Evolutionary conservation across 495 filamentous ascomycete species (phyloP), one percentile per base, ranked within the genome.

Genomic region (Zalerion maritima): DNA sequence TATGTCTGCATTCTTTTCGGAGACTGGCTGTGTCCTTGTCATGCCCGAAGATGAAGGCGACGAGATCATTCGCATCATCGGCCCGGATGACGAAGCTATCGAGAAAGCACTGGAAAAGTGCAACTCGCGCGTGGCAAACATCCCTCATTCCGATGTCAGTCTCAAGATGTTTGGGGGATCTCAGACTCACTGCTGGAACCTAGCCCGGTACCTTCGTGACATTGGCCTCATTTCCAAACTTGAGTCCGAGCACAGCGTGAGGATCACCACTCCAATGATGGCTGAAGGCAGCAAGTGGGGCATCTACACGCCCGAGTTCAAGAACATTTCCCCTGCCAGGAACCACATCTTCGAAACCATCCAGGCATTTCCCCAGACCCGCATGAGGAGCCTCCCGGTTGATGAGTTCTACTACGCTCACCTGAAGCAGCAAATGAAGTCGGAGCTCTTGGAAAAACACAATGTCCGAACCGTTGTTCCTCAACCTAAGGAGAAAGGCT

Each of bases 1-100:
- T 3, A 54, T 84, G 24, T 74, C 94, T 28, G 67, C 92, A 24
- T 87, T 99, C 59, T 71, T 93, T 34, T 70, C 73, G 10, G 73
- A 93, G 37, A 94, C 87, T 26, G 89, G 87, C 28, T 99, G 91
- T 54, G 66, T 78, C 22, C 71, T 96, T 25, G 70, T 94, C 24
- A 42, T 94, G 14, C 86, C 91, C 17, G 71, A 64, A 17, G 57
- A 63, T 21, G 67, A 65, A 9, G 79, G 81, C 21, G 81, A 87
- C 24, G 81, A 93, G 37, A 73, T 67, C 31, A 65, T 92, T 14
- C 85, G 79, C 18, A 69, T 99, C 39, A 75, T 84, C 35, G 91
- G 91, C 4, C 84, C 78, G 14, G 49, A 69, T 5, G 68, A 82
- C 24, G 65, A 69, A 29, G n/a, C n/a, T n/a, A 69, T 93, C 26